Evolutionary conservation across 148 eudicot species (phyloP).

Genomic region (Spergularia bocconei): DNA sequence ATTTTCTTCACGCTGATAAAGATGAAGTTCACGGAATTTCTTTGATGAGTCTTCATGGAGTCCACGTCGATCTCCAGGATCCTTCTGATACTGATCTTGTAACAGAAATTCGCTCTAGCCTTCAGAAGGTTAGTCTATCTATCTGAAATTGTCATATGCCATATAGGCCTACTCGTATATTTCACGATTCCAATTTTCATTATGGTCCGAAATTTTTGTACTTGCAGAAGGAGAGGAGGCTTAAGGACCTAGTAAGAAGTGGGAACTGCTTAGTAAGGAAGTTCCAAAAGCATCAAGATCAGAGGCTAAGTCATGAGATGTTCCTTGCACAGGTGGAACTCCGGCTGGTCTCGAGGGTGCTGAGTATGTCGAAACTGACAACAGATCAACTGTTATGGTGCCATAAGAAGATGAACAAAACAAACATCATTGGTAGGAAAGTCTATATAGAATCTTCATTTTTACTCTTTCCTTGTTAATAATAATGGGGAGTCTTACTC

Average conservation of each 20-base stretch:
- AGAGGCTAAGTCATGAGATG: conserved; percentile 29
- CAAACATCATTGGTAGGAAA: conserved; percentile 47
- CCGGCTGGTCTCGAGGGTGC: conserved; percentile 62
- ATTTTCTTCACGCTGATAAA: conserved; percentile 64
- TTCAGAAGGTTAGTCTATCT: conserved; percentile 54
- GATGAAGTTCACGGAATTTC: conserved; percentile 29
- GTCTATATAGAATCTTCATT: conserved; percentile 61
- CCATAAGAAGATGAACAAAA: conserved; percentile 55
- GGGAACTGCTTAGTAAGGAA: conserved; percentile 79
- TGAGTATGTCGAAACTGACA: conserved; percentile 52
- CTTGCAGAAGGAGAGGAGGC: conserved; percentile 78
- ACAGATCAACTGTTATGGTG: conserved; percentile 78
- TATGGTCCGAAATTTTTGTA: neutral
- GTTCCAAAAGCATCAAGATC: conserved; percentile 60
- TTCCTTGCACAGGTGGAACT: conserved; percentile 64
- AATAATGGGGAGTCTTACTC: neutral
- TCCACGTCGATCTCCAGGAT: conserved; percentile 35
- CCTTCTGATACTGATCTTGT: conserved; percentile 52
- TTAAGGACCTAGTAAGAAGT: conserved; percentile 64
- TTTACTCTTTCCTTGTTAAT: conserved; percentile 68
- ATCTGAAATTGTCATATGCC: neutral
- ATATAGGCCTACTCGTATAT: neutral
- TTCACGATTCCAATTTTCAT: neutral
- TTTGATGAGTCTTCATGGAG: conserved; percentile 40
- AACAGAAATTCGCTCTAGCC: conserved; percentile 39